Percentiles rank a stretch among this genome's conserved stretches.
phyloP scores from a whole-genome alignment of 495 filamentous ascomycete genomes.

The Trichocladium antarcticum region DNA sequence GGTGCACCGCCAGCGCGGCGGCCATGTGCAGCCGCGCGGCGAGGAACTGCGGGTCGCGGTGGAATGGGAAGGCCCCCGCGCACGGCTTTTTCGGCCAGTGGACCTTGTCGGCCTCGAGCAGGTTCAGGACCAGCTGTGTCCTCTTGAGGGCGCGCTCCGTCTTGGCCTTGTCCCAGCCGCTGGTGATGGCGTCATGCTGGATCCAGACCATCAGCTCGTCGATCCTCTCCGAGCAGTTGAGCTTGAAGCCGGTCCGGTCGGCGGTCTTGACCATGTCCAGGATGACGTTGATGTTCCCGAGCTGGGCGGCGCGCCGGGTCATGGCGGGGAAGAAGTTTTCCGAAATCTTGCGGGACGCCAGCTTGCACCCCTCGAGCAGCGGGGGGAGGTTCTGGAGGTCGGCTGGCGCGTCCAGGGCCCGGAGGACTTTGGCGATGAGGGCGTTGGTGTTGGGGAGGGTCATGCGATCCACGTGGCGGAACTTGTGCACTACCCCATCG shows the following conservation, averaged over 20 bases:
- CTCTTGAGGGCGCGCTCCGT: conserved; percentile 31
- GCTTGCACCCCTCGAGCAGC: conserved; percentile 43
- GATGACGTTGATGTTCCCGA: conserved; percentile 36
- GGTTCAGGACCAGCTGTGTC: conserved; percentile 38
- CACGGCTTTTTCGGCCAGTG: conserved; percentile 21
- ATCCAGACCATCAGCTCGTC: conserved; percentile 40
- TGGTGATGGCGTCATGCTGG: conserved; percentile 37
- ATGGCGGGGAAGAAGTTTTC: conserved; percentile 28
- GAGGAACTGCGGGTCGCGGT: conserved; percentile 32
- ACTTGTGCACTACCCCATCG: conserved; percentile 44
- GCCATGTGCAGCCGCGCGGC: conserved; percentile 30
- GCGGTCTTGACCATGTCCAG: conserved; percentile 43
- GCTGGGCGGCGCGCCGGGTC: conserved; percentile 29
- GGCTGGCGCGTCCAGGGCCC: conserved; percentile 42
- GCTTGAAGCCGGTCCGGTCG: conserved; percentile 39
- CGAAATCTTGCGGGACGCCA: conserved; percentile 30
- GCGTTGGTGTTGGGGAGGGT: conserved; percentile 24
- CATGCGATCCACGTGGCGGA: conserved; percentile 37
- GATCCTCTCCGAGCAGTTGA: conserved; percentile 34
- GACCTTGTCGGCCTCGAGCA: conserved; percentile 39
- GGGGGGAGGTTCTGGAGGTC: conserved; percentile 52
- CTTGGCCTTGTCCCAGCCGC: conserved; percentile 30
- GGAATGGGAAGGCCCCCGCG: conserved; percentile 13
- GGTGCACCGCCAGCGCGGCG: conserved; percentile 23
- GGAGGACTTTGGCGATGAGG: conserved; percentile 31